Base-by-base conservation (phyloP, 2,329 filamentous ascomycete genomes). In the Rhynchosporium secalis region DNA sequence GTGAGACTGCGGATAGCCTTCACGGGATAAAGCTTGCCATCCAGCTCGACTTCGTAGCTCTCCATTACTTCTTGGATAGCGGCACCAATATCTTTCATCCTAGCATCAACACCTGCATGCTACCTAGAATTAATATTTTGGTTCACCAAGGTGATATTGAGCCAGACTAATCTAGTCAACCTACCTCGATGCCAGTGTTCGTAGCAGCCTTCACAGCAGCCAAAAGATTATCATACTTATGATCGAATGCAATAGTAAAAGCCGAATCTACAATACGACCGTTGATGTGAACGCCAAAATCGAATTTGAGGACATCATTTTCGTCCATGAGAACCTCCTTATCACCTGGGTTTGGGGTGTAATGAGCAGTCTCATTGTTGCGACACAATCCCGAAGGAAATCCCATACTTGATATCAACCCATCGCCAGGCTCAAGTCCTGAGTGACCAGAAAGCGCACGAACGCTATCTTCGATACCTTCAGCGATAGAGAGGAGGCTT, bases 261-360 rank as follows among this genome's bases (percentile, higher is more conserved):
- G 90, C 90, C 67, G 86, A 90, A 78, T 94, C 90, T 62, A 93
- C 89, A 72, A 93, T 94, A 68, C 86, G 83, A 3, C 90, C 90
- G 71, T 89, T 90, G 71, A 93, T 83, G 73, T 94, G 90, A 36
- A 93, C 90, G 55, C 90, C 90, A 71, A 92, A 90, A 71, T 94
- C 90, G 7, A 93, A 86, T 76, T 91, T 93, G 82, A 94, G 83
- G 41, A 96, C 90, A 73, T 96, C 90, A 65, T 85, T 83, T 65
- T 87, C 75, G 72, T 89, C 80, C 62, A 95, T 78, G 40, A 92
- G 77, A 70, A 89, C 83, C 74, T 92, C 91, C 75, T 86, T 88
- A 72, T 82, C 77, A 1, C 82, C 81, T 1, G 82, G 79, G 67
- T 84, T 85, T 6, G 83, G 83, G 1, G 81, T 84, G 69, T 77